Percentiles rank a stretch among this genome's conserved stretches.
Evolutionary conservation across 2,329 filamentous ascomycete species (phyloP).

Genomic region (Daldinia sp.): DNA sequence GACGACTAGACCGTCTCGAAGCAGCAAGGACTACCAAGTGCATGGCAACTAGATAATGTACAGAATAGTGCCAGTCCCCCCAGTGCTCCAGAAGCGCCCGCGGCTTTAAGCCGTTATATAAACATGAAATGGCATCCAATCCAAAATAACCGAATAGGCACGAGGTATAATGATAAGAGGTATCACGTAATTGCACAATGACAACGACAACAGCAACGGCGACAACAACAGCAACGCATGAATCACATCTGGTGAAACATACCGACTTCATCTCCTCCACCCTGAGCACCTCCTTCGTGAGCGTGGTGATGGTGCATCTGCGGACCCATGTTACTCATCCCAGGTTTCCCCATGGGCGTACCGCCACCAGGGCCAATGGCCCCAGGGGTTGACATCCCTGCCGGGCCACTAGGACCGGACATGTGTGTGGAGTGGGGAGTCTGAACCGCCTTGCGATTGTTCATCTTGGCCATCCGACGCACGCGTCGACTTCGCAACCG

Average conservation of each 20-base stretch:
- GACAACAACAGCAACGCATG: slow-evolving; percentile 52
- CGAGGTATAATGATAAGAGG: slow-evolving; percentile 46
- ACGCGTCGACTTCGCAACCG: slow-evolving; percentile 90
- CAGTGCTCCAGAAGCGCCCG: slow-evolving; percentile 50
- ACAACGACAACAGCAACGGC: slow-evolving; percentile 39
- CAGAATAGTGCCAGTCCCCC: slow-evolving; percentile 57
- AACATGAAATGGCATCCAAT: slow-evolving; percentile 45
- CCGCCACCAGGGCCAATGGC: slow-evolving; percentile 66
- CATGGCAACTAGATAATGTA: slow-evolving; percentile 63
- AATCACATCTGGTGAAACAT: slow-evolving; percentile 96
- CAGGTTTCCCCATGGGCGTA: slow-evolving; percentile 69
- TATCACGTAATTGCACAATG: slow-evolving; percentile 50
- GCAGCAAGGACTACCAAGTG: slow-evolving; percentile 46
- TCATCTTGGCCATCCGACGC: slow-evolving; percentile 95
- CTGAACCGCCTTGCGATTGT: slow-evolving; percentile 78
- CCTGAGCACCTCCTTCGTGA: slow-evolving; percentile 72
- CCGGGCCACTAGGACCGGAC: slow-evolving; percentile 70
- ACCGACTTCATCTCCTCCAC: slow-evolving; percentile 88
- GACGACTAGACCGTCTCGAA: slow-evolving; percentile 50
- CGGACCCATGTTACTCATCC: slow-evolving; percentile 71
- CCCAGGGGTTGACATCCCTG: slow-evolving; percentile 70
- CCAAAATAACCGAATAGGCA: slow-evolving; percentile 46
- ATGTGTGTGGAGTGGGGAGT: slow-evolving; percentile 69
- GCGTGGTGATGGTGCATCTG: slow-evolving; percentile 78
- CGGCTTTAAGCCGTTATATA: slow-evolving; percentile 49